These are phyloP conservation scores for Saccharomycopsis olivae DNA, from an alignment of 805 yeast species.

Conservation along the genomic window DNA sequence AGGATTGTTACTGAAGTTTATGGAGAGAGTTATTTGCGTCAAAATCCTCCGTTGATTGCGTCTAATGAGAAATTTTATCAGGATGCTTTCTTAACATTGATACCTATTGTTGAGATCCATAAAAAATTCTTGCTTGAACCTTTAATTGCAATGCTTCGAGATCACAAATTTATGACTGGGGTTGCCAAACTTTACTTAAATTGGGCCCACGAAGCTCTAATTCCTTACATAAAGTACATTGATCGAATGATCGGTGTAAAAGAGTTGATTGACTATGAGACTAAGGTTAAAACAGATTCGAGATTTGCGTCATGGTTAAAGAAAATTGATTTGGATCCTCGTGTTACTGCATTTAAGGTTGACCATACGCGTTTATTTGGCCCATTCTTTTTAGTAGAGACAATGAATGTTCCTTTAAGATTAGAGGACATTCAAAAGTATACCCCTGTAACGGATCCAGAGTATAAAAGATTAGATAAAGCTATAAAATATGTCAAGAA, in stretches of 20 bases:
- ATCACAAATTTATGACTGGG: constrained; percentile 57
- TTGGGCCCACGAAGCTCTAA: constrained; percentile 53
- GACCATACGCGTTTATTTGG: constrained; percentile 46
- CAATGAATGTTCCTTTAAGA: constrained; percentile 52
- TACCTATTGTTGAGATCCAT: constrained; percentile 46
- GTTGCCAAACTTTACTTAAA: constrained; percentile 51
- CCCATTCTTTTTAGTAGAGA: constrained; percentile 43
- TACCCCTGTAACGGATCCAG: constrained; percentile 38
- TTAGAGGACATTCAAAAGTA: constrained; percentile 45
- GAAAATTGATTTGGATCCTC: constrained; percentile 38
- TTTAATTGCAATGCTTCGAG: constrained; percentile 43
- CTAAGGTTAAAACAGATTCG: constrained; percentile 27
- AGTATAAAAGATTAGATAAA: constrained; percentile 37
- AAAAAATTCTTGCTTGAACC: constrained; percentile 44
- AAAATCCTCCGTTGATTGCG: constrained; percentile 34
- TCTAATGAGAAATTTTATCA: constrained; percentile 46
- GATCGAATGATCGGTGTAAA: constrained; percentile 49
- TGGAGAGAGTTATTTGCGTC: constrained; percentile 32
- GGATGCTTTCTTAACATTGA: constrained; percentile 47
- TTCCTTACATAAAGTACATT: constrained; percentile 48
- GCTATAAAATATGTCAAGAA: constrained; percentile 45
- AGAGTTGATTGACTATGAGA: constrained; percentile 40
- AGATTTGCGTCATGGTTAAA: constrained; percentile 48
- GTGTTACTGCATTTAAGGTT: constrained; percentile 31
- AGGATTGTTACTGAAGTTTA: constrained; percentile 50